These are phyloP conservation scores for Conringia planisiliqua DNA, from an alignment of 345 rosid genomes.

Conservation along the genomic window DNA sequence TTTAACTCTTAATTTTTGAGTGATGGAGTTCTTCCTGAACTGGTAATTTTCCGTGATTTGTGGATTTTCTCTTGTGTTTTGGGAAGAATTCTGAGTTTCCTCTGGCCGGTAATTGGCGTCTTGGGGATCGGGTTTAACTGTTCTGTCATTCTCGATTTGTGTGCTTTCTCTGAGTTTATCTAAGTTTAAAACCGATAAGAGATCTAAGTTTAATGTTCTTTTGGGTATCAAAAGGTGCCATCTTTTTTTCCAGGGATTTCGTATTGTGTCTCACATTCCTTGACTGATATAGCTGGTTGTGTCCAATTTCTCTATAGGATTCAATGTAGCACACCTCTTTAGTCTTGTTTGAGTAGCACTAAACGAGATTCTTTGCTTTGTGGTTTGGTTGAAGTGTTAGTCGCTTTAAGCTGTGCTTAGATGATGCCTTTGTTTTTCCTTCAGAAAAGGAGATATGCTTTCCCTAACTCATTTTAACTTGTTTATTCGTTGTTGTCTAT, in stretches of 20 bases:
- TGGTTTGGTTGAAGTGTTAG: conserved; percentile 15
- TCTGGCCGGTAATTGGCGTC: not conserved
- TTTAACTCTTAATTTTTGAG: conserved; percentile 10
- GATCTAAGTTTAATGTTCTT: not conserved
- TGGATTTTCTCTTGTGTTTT: not conserved
- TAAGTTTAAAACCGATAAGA: not conserved
- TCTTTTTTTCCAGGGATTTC: not conserved
- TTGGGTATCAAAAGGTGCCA: not conserved
- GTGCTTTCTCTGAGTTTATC: not conserved
- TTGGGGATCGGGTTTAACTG: conserved; percentile 10
- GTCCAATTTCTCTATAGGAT: not conserved
- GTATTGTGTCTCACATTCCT: not conserved
- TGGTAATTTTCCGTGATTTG: not conserved
- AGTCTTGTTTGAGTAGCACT: conserved; percentile 17
- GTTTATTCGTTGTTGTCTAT: not conserved
- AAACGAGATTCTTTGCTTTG: conserved; percentile 30
- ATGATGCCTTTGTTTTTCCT: not conserved
- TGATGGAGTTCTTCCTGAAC: conserved; percentile 10
- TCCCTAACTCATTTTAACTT: conserved; percentile 12
- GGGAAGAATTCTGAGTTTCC: not conserved
- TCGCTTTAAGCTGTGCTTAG: not conserved
- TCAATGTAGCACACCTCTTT: not conserved
- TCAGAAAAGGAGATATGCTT: conserved; percentile 25
- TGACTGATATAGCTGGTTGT: conserved; percentile 9
- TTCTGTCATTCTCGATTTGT: conserved; percentile 2